A percentile compares a stretch with the other conserved stretches of the same genome.
Evolutionary conservation across 2,329 filamentous ascomycete genomes (phyloP).

Genomic region (Pseudogymnoascus sp.): DNA sequence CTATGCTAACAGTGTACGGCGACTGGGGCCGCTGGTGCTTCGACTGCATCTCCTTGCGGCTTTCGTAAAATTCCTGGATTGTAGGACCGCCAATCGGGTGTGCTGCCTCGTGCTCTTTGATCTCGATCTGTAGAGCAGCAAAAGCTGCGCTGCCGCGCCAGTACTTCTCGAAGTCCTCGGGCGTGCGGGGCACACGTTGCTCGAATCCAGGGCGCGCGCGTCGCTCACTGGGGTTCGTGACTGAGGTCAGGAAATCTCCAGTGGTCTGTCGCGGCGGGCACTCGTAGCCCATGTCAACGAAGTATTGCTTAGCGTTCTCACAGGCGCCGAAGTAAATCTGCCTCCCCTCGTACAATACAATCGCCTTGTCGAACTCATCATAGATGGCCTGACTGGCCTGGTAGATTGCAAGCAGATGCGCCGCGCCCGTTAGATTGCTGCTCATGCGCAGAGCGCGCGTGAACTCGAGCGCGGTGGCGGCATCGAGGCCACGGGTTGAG

Average conservation of each 20-base stretch:
- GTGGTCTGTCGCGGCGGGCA: constrained; percentile 46
- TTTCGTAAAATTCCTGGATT: constrained; percentile 32
- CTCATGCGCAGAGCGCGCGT: constrained; percentile 57
- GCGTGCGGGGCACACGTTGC: constrained; percentile 46
- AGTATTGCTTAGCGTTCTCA: constrained; percentile 58
- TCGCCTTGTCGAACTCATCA: constrained; percentile 61
- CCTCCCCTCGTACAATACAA: constrained; percentile 59
- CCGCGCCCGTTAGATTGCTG: constrained; percentile 55
- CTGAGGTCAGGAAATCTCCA: constrained; percentile 68
- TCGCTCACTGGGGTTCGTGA: constrained; percentile 57
- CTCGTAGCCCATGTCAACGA: constrained; percentile 62
- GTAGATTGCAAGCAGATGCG: constrained; percentile 62
- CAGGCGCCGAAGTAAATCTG: constrained; percentile 67
- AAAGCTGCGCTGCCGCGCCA: constrained; percentile 41
- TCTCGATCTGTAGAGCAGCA: constrained; percentile 36
- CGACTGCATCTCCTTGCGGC: constrained; percentile 31
- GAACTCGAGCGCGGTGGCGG: constrained; percentile 66
- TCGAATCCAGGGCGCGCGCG: constrained; percentile 48
- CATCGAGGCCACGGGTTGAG: constrained; percentile 61
- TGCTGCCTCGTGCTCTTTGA: constrained; percentile 42
- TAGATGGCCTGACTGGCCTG: constrained; percentile 65
- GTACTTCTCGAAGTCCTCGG: constrained; percentile 45
- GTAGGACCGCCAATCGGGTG: constrained; percentile 29
- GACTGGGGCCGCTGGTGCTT: constrained; percentile 56
- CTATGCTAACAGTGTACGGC: constrained; percentile 71